Evolutionary conservation across 2,329 filamentous ascomycete species (phyloP), one percentile per base, ranked within the genome.

Genomic region (Akanthomyces uredinophilus): DNA sequence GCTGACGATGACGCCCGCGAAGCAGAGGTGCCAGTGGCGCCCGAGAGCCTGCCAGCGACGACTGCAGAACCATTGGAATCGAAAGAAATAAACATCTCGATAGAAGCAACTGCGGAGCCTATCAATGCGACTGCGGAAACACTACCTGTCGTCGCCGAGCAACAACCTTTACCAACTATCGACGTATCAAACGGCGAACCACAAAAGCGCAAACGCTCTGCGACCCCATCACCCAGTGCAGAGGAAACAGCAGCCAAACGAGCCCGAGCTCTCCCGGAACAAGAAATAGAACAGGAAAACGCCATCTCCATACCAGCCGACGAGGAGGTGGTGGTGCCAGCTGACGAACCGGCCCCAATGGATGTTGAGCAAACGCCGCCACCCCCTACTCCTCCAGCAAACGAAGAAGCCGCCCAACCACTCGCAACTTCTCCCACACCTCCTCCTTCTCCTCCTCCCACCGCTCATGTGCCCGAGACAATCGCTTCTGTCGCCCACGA

Each of bases 191-290:
- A 24, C 49, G 57, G 43, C 35, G 85, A 87, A 66, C 77, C 77
- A 46, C 83, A 84, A 67, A 90, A 88, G 73, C 81, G 87, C 64
- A 90, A 89, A 72, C 84, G 87, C 67, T 90, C 86, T 49, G 78
- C 80, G 61, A 89, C 81, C 62, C 87, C 87, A 41, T 77, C 82
- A 22, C 83, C 83, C 10, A 81, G 78, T 11, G 74, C 78, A 27
- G 79, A 85, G 62, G 81, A 83, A 16, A 73, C 81, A 53, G 78
- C 80, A 50, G 77, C 76, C 56, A 89, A 89, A 70, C 85, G 82
- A 64, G 74, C 79, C 13, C 82, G 81, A 66, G 74, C 79, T 53
- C 78, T 43, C 4, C 11, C 46, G 10, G 61, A 71, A 47, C 64
- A 65, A 22, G 66, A 66, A 29, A 62, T 41, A 46, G 59, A 65